A percentile compares a stretch with the other conserved stretches of the same genome.
Evolutionary conservation across 1,284 basidiomycete genomes (phyloP).

Genomic region (Chalciporus piperatoides): DNA sequence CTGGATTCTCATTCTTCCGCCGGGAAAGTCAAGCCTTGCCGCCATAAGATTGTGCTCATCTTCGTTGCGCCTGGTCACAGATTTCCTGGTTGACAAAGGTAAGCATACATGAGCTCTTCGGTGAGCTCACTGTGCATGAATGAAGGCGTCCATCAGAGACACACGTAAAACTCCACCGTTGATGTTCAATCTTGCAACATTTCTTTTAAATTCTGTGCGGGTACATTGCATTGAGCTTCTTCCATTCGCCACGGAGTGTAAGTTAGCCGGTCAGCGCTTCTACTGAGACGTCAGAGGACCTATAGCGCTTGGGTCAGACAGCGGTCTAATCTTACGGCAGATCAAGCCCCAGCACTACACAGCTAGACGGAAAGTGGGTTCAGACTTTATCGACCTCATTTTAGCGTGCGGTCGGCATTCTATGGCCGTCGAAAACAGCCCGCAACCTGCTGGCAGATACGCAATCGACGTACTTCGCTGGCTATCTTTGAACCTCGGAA

Average conservation of each 20-base stretch:
- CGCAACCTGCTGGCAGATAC: neutral
- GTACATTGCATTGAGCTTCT: too few species aligned
- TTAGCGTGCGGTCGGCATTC: neutral
- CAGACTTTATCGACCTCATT: neutral
- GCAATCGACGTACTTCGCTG: slow-evolving; percentile 2
- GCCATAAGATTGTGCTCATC: neutral
- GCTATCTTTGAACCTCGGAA: slow-evolving; percentile 1
- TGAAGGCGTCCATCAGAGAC: neutral
- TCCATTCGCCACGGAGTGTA: too few species aligned
- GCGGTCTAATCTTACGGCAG: neutral
- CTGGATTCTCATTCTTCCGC: neutral
- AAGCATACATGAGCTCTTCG: neutral
- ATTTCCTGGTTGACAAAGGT: neutral
- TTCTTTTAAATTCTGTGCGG: too few species aligned
- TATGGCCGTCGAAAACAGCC: neutral
- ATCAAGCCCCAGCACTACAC: neutral
- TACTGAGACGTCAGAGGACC: neutral
- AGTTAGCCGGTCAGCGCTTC: too few species aligned
- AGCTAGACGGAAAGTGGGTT: neutral
- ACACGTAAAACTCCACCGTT: too few species aligned
- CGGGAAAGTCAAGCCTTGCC: too few species aligned
- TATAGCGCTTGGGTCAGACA: neutral
- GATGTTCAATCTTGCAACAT: too few species aligned
- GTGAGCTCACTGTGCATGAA: neutral
- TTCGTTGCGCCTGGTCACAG: neutral